These are phyloP conservation scores for Podila horticola DNA, from an alignment of 192 early-diverging fungal species.

Conservation along the genomic window DNA sequence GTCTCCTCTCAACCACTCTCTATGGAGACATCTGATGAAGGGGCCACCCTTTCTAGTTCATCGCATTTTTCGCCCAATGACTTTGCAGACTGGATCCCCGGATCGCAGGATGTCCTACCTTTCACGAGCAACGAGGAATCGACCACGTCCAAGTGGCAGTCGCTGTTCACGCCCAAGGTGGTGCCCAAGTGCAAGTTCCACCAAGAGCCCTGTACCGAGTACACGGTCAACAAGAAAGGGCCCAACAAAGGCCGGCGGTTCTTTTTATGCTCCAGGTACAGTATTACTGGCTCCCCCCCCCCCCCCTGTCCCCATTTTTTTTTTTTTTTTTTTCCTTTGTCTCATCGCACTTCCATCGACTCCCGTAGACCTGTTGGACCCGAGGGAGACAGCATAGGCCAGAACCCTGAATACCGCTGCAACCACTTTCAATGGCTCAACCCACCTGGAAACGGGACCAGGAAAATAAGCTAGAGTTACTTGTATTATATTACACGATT, in stretches of 20 bases:
- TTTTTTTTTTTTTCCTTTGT: too few relatives aligned
- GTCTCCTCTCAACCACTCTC: neutral
- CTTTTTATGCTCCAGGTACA: constrained; percentile 72
- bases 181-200: constrained; percentile 72
- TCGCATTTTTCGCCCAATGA: constrained; percentile 32
- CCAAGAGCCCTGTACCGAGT: constrained; percentile 69
- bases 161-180: constrained; percentile 56
- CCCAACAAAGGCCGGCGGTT: constrained; percentile 76
- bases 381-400: constrained; percentile 31
- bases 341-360: neutral
- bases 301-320: too few relatives aligned
- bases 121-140: constrained; percentile 29
- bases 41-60: neutral
- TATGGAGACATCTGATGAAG: too few relatives aligned
- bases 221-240: constrained; percentile 74
- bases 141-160: constrained; percentile 65
- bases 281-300: too few relatives aligned
- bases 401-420: constrained; percentile 33
- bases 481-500: neutral
- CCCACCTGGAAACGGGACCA: constrained; percentile 13
- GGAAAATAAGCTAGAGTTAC: neutral
- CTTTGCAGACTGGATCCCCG: constrained; percentile 48
- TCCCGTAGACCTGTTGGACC: constrained; percentile 34
- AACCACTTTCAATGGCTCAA: constrained; percentile 48
- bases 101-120: constrained; percentile 25